Evolutionary conservation across 345 rosid species (phyloP), one percentile per base, ranked within the genome.

Genomic region (Boechera divaricarpa): DNA sequence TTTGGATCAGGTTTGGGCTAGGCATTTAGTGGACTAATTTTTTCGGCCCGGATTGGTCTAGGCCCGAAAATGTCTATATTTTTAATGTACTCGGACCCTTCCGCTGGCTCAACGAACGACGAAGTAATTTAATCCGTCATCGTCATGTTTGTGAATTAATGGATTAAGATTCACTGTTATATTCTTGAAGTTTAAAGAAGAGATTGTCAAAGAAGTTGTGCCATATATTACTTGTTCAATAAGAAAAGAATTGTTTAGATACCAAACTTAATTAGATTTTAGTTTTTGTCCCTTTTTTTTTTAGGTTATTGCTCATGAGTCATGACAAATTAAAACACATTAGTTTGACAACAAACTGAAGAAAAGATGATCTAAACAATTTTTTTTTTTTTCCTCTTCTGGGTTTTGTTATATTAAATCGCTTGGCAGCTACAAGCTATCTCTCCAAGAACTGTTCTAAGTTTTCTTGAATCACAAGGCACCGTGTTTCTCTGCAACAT

Each of bases 401-500:
- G 9, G 1, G 13, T 2, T 49, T 38, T 36, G 24, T 42, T 61
- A 38, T 4, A 62, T 72, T 26, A 78, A 6, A 78, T 67, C 28
- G 81, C 58, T 72, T 67, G 77, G 57, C 81, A 78, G 65, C 74
- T 28, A 67, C 70, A 53, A 53, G 42, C 2, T 51, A 66, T 35
- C 49, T 60, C 74, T 60, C 81, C 78, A 56, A 72, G 57, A 59
- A 67, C 78, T 66, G 58, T 67, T 51, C 52, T 59, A 32, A 42
- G 64, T 33, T 66, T 78, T 28, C 78, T 78, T 52, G 44, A 52
- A 6, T 15, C 59, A 60, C 53, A 73, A 45, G 82, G 59, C 44
- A 60, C 53, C 7, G 52, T 72, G 72, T 78, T 80, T 69, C 66
- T 70, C 52, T 78, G 59, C 21, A 82, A 65, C 77, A 74, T 72